A percentile compares a stretch with the other conserved stretches of the same genome.
These are phyloP conservation scores for Rhodotorula sp. DNA, from an alignment of 1,284 basidiomycete genomes.

Conservation along the genomic window DNA sequence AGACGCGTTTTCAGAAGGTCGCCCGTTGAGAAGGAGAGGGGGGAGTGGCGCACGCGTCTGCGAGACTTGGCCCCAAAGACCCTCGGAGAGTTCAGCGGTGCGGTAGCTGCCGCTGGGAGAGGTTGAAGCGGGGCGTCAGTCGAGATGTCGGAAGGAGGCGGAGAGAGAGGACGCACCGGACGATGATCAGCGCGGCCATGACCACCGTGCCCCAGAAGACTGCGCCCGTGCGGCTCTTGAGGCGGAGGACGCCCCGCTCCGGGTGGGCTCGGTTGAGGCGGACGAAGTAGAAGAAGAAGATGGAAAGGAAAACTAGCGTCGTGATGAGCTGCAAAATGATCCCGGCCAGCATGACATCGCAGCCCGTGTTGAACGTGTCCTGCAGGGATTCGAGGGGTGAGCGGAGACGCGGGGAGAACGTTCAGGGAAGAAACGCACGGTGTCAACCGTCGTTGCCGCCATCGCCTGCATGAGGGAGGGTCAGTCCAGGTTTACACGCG, in stretches of 20 bases:
- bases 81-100: background rate
- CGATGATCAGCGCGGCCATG: constrained; percentile 1
- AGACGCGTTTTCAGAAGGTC: background rate
- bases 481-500: background rate
- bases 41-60: background rate
- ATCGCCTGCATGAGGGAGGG: background rate
- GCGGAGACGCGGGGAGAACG: no score
- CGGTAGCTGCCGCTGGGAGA: constrained; percentile 1
- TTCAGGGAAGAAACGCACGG: no score
- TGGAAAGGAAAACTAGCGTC: background rate
- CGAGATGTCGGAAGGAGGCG: no score
- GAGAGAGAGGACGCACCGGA: background rate
- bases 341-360: background rate
- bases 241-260: no score
- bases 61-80: background rate
- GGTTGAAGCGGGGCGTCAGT: background rate
- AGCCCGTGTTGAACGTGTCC: background rate
- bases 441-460: no score
- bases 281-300: background rate
- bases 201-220: background rate
- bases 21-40: no score
- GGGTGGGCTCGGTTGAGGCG: background rate
- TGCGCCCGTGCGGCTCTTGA: background rate
- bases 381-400: background rate
- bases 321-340: background rate